Percentiles rank a stretch among this genome's conserved stretches.
phyloP scores from a whole-genome alignment of 768 basidiomycete species.

The Gelatoporia subvermispora region DNA sequence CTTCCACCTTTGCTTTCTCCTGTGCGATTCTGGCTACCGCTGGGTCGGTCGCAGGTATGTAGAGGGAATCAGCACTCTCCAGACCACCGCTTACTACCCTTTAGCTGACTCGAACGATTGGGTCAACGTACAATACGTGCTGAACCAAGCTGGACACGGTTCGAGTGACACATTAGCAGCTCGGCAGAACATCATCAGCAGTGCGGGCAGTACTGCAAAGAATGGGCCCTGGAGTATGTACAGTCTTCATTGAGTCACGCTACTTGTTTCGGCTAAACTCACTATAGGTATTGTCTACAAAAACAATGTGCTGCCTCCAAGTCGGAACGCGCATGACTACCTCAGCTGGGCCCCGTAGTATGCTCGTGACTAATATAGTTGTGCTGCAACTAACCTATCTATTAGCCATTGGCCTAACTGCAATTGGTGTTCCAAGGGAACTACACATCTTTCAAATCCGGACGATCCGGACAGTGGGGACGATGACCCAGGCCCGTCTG shows the following conservation, averaged over 20 bases:
- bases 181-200: constrained; percentile 28
- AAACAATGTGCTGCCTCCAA: constrained; percentile 28
- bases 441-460: constrained; percentile 17
- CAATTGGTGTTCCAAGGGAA: constrained; percentile 40
- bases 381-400: not conserved
- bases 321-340: constrained; percentile 42
- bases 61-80: not conserved
- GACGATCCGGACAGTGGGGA: constrained; percentile 5
- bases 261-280: not conserved
- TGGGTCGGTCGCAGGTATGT: constrained; percentile 10
- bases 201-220: constrained; percentile 33
- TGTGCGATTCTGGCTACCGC: constrained; percentile 3
- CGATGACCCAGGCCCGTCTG: constrained; percentile 7
- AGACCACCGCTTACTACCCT: not conserved
- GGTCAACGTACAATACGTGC: constrained; percentile 42
- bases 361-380: constrained; percentile 11
- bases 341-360: constrained; percentile 59
- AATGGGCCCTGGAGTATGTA: constrained; percentile 37
- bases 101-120: constrained; percentile 46
- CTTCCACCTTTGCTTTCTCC: not conserved
- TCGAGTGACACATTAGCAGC: constrained; percentile 29
- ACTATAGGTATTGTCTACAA: constrained; percentile 32
- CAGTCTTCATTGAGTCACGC: not conserved
- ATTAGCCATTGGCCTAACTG: constrained; percentile 51
- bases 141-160: constrained; percentile 20